Evolutionary conservation across 2,329 filamentous ascomycete species (phyloP).

Genomic region (Lachnellula subtilissima): DNA sequence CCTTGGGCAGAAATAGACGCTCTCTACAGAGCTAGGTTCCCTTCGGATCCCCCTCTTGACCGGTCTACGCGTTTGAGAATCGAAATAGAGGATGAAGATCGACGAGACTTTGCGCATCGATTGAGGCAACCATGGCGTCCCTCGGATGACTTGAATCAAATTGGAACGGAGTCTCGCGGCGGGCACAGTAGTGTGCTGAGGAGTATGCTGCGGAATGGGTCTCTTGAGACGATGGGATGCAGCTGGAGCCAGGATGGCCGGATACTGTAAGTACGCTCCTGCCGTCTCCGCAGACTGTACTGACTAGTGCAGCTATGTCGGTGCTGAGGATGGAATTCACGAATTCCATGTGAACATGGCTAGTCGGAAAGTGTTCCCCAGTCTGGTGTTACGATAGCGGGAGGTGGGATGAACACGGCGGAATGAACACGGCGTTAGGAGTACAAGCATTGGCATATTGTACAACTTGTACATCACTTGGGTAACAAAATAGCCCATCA

Average conservation of each 20-base stretch:
- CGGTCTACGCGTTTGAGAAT: slow-evolving; percentile 23
- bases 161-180: slow-evolving; percentile 26
- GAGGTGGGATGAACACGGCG: neutral
- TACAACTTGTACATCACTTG: too few relatives aligned
- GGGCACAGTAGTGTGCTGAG: slow-evolving; percentile 25
- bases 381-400: slow-evolving; percentile 45
- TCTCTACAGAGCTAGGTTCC: slow-evolving; percentile 35
- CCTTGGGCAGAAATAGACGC: slow-evolving; percentile 41
- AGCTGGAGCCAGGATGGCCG: slow-evolving; percentile 59
- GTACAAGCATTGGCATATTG: neutral
- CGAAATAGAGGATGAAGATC: slow-evolving; percentile 27
- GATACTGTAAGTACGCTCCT: slow-evolving; percentile 45
- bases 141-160: slow-evolving; percentile 13
- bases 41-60: slow-evolving; percentile 18
- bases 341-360: slow-evolving; percentile 65
- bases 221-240: slow-evolving; percentile 56
- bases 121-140: slow-evolving; percentile 27
- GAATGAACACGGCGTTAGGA: neutral
- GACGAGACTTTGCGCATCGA: slow-evolving; percentile 30
- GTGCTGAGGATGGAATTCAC: slow-evolving; percentile 69
- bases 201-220: slow-evolving; percentile 37
- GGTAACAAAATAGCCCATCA: neutral
- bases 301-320: slow-evolving; percentile 47
- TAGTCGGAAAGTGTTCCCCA: slow-evolving; percentile 55
- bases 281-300: neutral